Evolutionary conservation across 1,284 basidiomycete genomes (phyloP).

Genomic region (Boletellus deceptivus): DNA sequence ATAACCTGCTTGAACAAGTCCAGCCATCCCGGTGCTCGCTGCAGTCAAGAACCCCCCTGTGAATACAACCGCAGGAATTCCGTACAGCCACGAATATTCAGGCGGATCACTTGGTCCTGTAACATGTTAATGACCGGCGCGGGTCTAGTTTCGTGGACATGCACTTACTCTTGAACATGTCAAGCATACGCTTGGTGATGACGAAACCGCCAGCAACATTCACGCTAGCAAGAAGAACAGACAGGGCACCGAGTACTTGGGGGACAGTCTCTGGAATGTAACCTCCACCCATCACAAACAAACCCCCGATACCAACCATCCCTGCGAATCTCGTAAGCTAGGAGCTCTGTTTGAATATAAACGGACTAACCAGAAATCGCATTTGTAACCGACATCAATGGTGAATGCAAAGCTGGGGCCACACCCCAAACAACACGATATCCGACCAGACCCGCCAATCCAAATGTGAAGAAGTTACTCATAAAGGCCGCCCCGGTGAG

Average conservation of each 20-base stretch:
- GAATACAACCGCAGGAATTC: conserved; percentile 74
- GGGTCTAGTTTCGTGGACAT: background rate
- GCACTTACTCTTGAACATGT: conserved; percentile 79
- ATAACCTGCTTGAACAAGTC: conserved; percentile 85
- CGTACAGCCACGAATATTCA: conserved; percentile 81
- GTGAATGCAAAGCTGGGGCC: conserved; percentile 79
- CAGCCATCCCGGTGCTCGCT: conserved; percentile 76
- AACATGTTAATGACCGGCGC: conserved; percentile 1
- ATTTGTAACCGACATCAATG: conserved; percentile 83
- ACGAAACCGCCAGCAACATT: conserved; percentile 85
- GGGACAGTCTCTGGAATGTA: conserved; percentile 79
- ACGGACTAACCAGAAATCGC: conserved; percentile 61
- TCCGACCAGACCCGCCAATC: conserved; percentile 77
- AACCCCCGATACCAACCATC: conserved; percentile 80
- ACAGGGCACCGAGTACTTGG: conserved; percentile 72
- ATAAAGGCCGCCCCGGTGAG: conserved; percentile 77
- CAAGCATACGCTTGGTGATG: conserved; percentile 84
- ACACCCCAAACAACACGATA: conserved; percentile 89
- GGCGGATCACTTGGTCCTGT: conserved; percentile 77
- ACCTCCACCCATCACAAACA: conserved; percentile 87
- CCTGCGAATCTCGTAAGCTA: conserved; percentile 34
- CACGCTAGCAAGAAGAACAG: conserved; percentile 79
- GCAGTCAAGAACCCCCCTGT: conserved; percentile 78
- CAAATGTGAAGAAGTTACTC: conserved; percentile 83
- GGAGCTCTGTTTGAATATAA: background rate